Conservation (phyloP, 441 rosid species). For the Erodium trifolium region DNA sequence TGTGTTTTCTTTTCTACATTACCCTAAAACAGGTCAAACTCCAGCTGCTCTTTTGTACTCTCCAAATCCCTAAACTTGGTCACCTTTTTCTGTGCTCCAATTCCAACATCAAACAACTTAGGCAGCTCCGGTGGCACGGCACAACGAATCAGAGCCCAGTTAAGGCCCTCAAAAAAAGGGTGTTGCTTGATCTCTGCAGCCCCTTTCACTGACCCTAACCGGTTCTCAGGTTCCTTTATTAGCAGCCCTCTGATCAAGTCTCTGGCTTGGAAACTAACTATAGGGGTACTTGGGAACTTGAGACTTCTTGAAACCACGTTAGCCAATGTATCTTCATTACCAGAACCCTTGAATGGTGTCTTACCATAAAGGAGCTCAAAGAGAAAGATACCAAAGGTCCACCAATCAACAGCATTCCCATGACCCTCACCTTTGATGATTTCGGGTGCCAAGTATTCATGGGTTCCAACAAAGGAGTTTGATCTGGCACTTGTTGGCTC, state of each 20-base stretch:
- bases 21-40: constrained; percentile 51
- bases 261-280: constrained; percentile 51
- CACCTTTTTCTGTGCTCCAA: constrained; percentile 24
- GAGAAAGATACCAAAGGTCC: constrained; percentile 65
- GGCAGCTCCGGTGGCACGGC: constrained; percentile 60
- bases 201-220: constrained; percentile 56
- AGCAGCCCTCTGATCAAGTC: constrained; percentile 56
- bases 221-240: constrained; percentile 49
- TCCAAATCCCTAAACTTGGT: constrained; percentile 26
- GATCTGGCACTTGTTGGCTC: constrained; percentile 73
- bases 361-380: constrained; percentile 59
- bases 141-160: constrained; percentile 69
- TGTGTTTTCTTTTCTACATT: background rate
- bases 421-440: constrained; percentile 68
- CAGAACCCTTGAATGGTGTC: constrained; percentile 64
- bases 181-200: constrained; percentile 71
- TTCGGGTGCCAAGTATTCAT: constrained; percentile 71
- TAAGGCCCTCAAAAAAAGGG: constrained; percentile 60
- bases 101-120: constrained; percentile 21
- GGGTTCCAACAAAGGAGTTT: constrained; percentile 71
- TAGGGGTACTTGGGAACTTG: constrained; percentile 44
- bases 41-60: constrained; percentile 26
- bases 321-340: constrained; percentile 52
- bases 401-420: constrained; percentile 75
- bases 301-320: constrained; percentile 55